Conservation (phyloP, 176 grass and related monocot species). For the Neostapfia colusana region DNA sequence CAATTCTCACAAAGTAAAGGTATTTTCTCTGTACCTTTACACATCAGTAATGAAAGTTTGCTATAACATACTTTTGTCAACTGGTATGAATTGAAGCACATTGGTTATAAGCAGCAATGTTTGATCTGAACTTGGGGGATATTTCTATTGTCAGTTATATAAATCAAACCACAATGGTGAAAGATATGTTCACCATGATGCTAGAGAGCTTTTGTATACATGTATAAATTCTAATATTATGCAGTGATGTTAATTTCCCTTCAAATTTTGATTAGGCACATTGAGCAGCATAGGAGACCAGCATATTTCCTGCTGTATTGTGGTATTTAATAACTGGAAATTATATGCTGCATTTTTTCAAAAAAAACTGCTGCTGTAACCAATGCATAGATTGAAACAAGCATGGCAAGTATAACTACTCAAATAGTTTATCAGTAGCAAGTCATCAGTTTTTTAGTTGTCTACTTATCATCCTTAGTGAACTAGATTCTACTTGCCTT, state of each 20-base stretch:
- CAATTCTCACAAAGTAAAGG: slow-evolving; percentile 79
- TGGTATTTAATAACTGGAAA: slow-evolving; percentile 4
- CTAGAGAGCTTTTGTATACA: slow-evolving; percentile 4
- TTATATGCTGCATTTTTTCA: not conserved
- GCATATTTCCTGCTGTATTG: not conserved
- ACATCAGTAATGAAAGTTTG: not conserved
- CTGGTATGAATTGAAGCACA: slow-evolving; percentile 26
- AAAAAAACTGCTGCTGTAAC: not conserved
- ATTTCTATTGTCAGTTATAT: not conserved
- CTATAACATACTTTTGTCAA: not conserved
- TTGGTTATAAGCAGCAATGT: slow-evolving; percentile 15
- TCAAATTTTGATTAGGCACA: not conserved
- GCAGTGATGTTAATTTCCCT: not conserved
- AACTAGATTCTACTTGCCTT: slow-evolving; percentile 1
- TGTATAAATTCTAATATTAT: not conserved
- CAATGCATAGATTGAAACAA: not conserved
- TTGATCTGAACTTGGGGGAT: slow-evolving; percentile 10
- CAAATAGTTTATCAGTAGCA: not conserved
- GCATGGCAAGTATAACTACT: not conserved
- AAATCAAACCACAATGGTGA: not conserved
- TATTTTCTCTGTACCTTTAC: not conserved
- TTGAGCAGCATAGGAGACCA: not conserved
- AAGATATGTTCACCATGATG: slow-evolving; percentile 7
- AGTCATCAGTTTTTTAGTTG: not conserved
- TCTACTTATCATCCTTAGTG: slow-evolving; percentile 8